These are phyloP conservation scores for Podaxis sp. DNA, from an alignment of 768 basidiomycete species.

Conservation along the genomic window DNA sequence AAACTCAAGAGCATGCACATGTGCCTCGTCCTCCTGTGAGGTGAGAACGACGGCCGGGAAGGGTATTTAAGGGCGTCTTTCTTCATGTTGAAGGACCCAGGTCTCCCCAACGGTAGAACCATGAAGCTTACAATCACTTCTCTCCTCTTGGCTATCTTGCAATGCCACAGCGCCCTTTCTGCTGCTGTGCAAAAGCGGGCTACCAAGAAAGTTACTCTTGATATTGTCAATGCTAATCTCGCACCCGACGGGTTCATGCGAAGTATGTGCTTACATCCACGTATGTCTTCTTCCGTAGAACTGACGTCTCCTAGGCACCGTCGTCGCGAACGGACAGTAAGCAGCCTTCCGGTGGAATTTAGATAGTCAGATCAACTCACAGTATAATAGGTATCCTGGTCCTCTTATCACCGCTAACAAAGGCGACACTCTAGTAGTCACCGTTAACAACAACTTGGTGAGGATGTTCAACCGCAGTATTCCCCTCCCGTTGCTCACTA, in stretches of 20 bases:
- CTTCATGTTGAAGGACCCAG: not conserved
- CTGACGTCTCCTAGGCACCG: not conserved
- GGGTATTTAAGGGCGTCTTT: not conserved
- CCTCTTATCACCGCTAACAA: conserved; percentile 21
- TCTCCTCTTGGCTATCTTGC: conserved; percentile 20
- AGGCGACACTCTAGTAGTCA: conserved; percentile 41
- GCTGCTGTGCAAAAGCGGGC: conserved; percentile 1
- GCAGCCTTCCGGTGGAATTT: not conserved
- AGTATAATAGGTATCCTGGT: conserved; percentile 33
- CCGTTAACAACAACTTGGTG: conserved; percentile 42
- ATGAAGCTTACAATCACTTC: conserved; percentile 25
- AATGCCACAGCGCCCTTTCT: conserved; percentile 15
- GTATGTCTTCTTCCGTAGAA: no score
- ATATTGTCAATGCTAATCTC: conserved; percentile 41
- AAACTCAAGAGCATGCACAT: not conserved
- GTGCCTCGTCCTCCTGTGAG: not conserved
- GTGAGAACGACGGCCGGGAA: not conserved
- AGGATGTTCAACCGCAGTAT: conserved; percentile 18
- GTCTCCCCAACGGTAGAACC: conserved; percentile 1
- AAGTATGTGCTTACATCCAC: not conserved
- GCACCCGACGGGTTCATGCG: conserved; percentile 50
- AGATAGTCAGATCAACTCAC: not conserved
- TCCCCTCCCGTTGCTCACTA: not conserved
- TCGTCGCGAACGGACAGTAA: conserved; percentile 13
- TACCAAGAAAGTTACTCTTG: conserved; percentile 27